Conservation (phyloP, 108 stramenopile genomes). For the Pseudonitzschia delicatissima region DNA sequence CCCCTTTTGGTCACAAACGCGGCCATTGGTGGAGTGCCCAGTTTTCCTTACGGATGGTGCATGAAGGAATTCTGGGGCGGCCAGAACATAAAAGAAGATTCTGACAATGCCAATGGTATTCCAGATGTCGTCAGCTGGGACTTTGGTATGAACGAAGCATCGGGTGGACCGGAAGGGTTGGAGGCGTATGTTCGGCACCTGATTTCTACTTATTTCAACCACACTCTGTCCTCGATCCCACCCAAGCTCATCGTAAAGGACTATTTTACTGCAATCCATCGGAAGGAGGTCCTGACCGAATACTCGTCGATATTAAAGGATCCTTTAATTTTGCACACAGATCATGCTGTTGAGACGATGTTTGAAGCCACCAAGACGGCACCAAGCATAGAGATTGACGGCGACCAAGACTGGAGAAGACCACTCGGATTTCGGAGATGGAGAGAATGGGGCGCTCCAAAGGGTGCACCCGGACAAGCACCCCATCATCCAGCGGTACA, state of each 20-base stretch:
- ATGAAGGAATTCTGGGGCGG: conserved; percentile 53
- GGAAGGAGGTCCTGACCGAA: conserved; percentile 30
- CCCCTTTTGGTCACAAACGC: conserved; percentile 58
- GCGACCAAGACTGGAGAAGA: conserved; percentile 27
- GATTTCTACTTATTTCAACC: conserved; percentile 10
- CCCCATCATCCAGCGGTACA: conserved; percentile 61
- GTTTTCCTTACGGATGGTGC: conserved; percentile 77
- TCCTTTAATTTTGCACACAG: conserved; percentile 46
- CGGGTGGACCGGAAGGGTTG: conserved; percentile 42
- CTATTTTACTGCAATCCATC: conserved; percentile 34
- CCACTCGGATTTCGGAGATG: conserved; percentile 65
- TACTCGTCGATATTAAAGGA: conserved; percentile 26
- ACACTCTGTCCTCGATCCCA: background rate
- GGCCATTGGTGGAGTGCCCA: conserved; percentile 68
- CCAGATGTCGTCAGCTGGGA: conserved; percentile 75
- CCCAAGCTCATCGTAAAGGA: conserved; percentile 75
- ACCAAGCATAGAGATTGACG: background rate
- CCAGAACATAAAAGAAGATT: background rate
- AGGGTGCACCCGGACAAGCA: conserved; percentile 59
- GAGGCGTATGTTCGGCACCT: conserved; percentile 59
- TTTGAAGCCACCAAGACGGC: background rate
- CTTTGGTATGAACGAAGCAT: conserved; percentile 71
- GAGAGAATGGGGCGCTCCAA: conserved; percentile 65
- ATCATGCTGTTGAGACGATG: conserved; percentile 44
- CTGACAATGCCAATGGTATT: background rate